Evolutionary conservation across 169 alveolate genomes (phyloP).

Genomic region (Eimeria sp.): DNA sequence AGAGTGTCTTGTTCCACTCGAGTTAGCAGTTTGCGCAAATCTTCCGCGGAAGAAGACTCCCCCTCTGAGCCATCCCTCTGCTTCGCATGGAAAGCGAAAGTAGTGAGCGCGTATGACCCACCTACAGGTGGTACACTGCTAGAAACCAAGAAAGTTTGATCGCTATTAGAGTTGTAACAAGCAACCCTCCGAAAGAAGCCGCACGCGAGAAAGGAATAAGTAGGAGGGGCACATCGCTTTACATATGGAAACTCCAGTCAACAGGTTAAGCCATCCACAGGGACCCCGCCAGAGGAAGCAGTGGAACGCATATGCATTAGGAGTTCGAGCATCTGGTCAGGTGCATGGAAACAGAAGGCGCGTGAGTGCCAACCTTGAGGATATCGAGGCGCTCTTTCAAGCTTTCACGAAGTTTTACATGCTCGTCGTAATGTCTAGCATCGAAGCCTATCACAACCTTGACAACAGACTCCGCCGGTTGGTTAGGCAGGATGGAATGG

Average conservation of each 20-base stretch:
- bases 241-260: too few species aligned
- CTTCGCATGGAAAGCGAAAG: not conserved
- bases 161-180: not conserved
- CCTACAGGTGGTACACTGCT: not conserved
- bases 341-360: not conserved
- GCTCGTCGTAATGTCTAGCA: constrained; percentile 75
- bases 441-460: constrained; percentile 83
- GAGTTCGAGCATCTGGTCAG: not conserved
- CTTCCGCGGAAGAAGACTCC: constrained; percentile 28
- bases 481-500: constrained; percentile 26
- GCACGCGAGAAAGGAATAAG: not conserved
- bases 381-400: constrained; percentile 58
- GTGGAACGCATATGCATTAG: not conserved
- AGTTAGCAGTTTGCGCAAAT: constrained; percentile 6
- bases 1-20: constrained; percentile 71
- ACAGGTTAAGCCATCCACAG: not conserved
- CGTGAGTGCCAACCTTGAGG: constrained; percentile 49
- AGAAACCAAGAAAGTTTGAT: not conserved
- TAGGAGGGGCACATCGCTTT: not conserved
- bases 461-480: constrained; percentile 67
- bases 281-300: not conserved
- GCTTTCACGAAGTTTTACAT: constrained; percentile 45
- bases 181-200: not conserved
- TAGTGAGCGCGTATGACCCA: not conserved
- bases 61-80: not conserved